Percentiles rank a stretch among this genome's conserved stretches.
Evolutionary conservation across 441 rosid species (phyloP).

Genomic region (Macaranga tanarius): DNA sequence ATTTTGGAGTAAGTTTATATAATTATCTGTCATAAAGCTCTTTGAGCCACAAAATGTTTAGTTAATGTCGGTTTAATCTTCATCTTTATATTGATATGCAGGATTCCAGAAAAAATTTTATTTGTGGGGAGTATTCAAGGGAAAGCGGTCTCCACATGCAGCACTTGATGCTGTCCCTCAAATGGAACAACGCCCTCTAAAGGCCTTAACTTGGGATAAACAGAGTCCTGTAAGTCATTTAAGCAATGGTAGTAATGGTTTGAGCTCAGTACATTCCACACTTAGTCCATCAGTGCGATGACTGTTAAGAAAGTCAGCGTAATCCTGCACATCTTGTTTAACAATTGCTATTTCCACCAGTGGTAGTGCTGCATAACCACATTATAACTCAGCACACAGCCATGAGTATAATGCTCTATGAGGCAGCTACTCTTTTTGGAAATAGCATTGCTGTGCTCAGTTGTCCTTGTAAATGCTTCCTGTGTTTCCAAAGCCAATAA

Average conservation of each 20-base stretch:
- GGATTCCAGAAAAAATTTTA: constrained; percentile 52
- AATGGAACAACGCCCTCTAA: constrained; percentile 14
- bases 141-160: constrained; percentile 25
- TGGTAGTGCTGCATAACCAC: too few relatives aligned
- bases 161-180: constrained; percentile 7
- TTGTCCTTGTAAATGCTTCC: too few relatives aligned
- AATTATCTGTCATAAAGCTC: constrained; percentile 2
- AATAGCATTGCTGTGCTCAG: too few relatives aligned
- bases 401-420: too few relatives aligned
- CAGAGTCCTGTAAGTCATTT: constrained; percentile 32
- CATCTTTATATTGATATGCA: constrained; percentile 33
- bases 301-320: background rate
- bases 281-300: background rate
- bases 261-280: background rate
- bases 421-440: too few relatives aligned
- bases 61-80: background rate
- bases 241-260: constrained; percentile 27
- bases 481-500: too few relatives aligned
- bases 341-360: background rate
- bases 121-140: constrained; percentile 75
- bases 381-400: too few relatives aligned
- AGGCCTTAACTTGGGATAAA: constrained; percentile 1
- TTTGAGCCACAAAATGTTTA: background rate
- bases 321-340: background rate
- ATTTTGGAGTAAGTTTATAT: constrained; percentile 52